Evolutionary conservation across 371 early-diverging fungal genomes (phyloP), one percentile per base, ranked within the genome.

Genomic region (Mortierella sp.): DNA sequence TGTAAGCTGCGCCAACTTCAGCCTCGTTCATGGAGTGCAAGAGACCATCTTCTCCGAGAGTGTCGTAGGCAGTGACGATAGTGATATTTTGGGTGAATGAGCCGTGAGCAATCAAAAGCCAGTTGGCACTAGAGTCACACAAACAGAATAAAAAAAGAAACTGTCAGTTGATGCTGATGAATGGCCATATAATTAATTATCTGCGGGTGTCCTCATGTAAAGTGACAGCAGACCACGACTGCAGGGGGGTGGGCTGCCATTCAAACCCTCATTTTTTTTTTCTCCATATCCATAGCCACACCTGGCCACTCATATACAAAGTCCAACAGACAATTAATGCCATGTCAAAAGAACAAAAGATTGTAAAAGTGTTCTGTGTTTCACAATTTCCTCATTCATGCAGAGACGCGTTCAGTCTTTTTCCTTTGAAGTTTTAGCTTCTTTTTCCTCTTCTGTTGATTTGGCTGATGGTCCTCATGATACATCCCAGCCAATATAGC

Each of bases 31-130:
- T 92, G 13, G 94, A 92, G 71, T 93, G 94, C 45, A 90, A 74
- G 37, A 95, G 87, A 29, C 95, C 96, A 15, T 94, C 95, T 70
- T 92, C 93, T 28, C 97, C 98, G 34, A 98, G 88, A 3, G 95
- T 95, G 62, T 94, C 95, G 83, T 96, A 95, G 2, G 92, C 94
- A 22, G 96, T 96, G 23, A 94, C 92, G 81, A 95, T 91, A 37
- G 91, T 89, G 67, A 91, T 83, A 49, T 82, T 81, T 74, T 94
- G 95, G 4, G 91, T 84, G 74, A 90, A 94, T 37, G 86, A 75
- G 23, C 87, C 89, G 70, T 92, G 90, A 29, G 93, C 90, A 3
- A 90, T 78, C 56, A 92, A 67, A 42, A 92, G 76, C 94, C 94
- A 95, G 73, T 93, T 86, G 68, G 88, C 87, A 67, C 92, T 92